phyloP scores from a whole-genome alignment of 208 protist genomes.

The Blechomonas ayalai region DNA sequence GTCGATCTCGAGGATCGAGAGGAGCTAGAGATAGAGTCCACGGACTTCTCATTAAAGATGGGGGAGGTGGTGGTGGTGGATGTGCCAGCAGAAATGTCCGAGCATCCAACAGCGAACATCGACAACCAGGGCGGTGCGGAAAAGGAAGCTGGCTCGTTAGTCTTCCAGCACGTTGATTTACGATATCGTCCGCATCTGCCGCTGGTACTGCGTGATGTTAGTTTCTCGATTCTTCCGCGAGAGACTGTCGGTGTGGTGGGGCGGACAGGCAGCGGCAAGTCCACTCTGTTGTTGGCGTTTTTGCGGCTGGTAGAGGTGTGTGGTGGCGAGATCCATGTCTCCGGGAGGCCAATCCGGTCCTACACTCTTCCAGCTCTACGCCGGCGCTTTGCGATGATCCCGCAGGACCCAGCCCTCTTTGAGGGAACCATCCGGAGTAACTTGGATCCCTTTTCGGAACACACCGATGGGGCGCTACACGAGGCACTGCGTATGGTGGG shows the following conservation, averaged over 20 bases:
- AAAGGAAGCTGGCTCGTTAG: conserved; percentile 18
- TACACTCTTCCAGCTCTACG: conserved; percentile 51
- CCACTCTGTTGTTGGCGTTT: conserved; percentile 61
- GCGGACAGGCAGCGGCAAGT: conserved; percentile 81
- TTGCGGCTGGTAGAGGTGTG: conserved; percentile 50
- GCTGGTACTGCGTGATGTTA: conserved; percentile 63
- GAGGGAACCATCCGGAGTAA: conserved; percentile 69
- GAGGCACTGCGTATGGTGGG: conserved; percentile 28
- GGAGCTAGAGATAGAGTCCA: conserved; percentile 18
- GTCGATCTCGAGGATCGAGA: conserved; percentile 34
- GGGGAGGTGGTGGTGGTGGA: conserved; percentile 3
- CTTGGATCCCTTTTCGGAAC: conserved; percentile 45
- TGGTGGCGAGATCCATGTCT: conserved; percentile 35
- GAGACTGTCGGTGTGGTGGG: conserved; percentile 84
- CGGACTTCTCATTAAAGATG: too few species aligned
- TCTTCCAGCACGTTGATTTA: conserved; percentile 55
- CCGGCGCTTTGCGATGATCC: conserved; percentile 57
- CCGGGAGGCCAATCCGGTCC: conserved; percentile 13
- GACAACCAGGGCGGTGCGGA: not conserved
- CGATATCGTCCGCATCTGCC: conserved; percentile 71
- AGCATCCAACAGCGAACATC: too few species aligned
- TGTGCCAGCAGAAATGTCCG: too few species aligned
- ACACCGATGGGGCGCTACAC: conserved; percentile 30
- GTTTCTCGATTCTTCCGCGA: conserved; percentile 29
- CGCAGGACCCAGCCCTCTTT: conserved; percentile 77